Conservation (phyloP, 805 yeast species). For the Candida schatavii region DNA sequence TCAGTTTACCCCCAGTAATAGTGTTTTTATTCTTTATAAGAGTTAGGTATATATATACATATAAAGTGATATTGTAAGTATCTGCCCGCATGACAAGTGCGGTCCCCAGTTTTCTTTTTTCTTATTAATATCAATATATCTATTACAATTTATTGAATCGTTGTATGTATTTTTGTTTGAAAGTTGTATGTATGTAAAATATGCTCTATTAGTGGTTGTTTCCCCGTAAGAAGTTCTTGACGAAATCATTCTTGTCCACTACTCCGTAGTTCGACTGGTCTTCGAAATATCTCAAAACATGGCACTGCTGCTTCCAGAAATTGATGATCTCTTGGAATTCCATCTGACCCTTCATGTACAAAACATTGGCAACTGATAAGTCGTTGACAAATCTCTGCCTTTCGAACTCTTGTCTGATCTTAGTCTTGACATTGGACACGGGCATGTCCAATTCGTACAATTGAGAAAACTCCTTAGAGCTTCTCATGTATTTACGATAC, state of each 20-base stretch:
- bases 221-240: constrained; percentile 72
- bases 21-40: constrained; percentile 5
- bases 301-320: constrained; percentile 89
- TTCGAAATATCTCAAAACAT: constrained; percentile 78
- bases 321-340: constrained; percentile 85
- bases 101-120: no score
- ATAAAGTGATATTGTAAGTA: not conserved
- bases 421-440: constrained; percentile 73
- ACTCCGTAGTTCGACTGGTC: constrained; percentile 56
- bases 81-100: not conserved
- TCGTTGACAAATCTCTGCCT: constrained; percentile 74
- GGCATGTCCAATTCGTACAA: constrained; percentile 75
- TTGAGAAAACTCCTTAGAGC: constrained; percentile 57
- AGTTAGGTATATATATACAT: constrained; percentile 2
- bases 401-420: constrained; percentile 86
- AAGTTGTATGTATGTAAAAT: constrained; percentile 1
- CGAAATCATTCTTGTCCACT: constrained; percentile 58
- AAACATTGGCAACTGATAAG: constrained; percentile 60
- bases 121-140: no score
- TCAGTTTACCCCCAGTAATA: constrained; percentile 3
- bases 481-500: constrained; percentile 70
- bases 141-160: no score
- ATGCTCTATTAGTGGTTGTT: constrained; percentile 20
- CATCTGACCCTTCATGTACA: constrained; percentile 83
- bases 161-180: no score